Base-by-base conservation (phyloP, 129 eudicot species). In the Pittosporum tobira region DNA sequence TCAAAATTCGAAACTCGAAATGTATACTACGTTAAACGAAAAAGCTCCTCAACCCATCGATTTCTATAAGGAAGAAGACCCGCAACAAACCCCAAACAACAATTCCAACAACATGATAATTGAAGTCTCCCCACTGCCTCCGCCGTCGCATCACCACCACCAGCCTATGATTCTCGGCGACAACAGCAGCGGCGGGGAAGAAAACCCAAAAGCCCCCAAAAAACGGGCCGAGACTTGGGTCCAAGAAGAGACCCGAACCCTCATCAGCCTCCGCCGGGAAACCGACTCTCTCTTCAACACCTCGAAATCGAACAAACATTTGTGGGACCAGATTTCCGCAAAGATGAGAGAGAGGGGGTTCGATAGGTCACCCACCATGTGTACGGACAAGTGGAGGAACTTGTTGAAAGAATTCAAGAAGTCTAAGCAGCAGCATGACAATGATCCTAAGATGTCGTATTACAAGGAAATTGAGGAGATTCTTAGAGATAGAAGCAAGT, bases 371-470 rank as follows among this genome's bases (percentile, higher is more conserved):
- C 95, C 97, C 4, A 85, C 97, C n/a, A 90, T 90, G 97, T 90
- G 97, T 52, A 90, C 97, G 9, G 97, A 90, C 28, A 90, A 90
- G 74, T 90, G 97, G 97, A 82, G 97, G 79, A 90, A 90, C 64
- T 64, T 90, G 66, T 43, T 90, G 57, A 90, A 90, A 73, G 97
- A 90, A 78, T 85, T 82, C 63, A 90, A 90, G 77, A 90, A 90
- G 71, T 83, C 80, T 0, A 90, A 82, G 48, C 87, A 88, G 66
- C 75, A 76, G 12, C 66, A 65, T 25, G 52, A 59, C 46, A 68
- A 68, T 61, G 68, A 76, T 5, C 74, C 74, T n/a, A 89, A 89
- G 77, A 85, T 90, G 97, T 75, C 68, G 43, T 90, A 73, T 68
- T 90, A 82, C 29, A 90, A 89, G 77, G 97, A 90, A 47, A 82